Evolutionary conservation across 2,329 filamentous ascomycete genomes (phyloP).

Genomic region (Fusarium compactum): DNA sequence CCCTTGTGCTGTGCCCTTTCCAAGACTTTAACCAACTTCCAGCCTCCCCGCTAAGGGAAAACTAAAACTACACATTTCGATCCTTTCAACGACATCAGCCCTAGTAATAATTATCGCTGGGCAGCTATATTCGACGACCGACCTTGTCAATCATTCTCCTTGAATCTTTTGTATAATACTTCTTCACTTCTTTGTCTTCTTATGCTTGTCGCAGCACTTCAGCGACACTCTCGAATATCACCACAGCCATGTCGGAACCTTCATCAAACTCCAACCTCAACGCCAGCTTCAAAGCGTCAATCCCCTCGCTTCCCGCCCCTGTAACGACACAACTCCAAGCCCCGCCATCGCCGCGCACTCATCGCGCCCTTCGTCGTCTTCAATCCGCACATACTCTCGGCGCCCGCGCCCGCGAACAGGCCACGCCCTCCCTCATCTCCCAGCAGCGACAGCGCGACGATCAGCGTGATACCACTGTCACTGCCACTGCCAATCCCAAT

Average conservation of each 20-base stretch:
- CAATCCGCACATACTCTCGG: conserved; percentile 80
- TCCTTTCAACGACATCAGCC: conserved; percentile 25
- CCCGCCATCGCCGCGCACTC: conserved; percentile 72
- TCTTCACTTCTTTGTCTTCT: background rate
- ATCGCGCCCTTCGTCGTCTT: conserved; percentile 77
- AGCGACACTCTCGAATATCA: conserved; percentile 9
- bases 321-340: conserved; percentile 62
- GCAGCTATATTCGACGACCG: conserved; percentile 5
- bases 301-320: conserved; percentile 42
- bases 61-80: background rate
- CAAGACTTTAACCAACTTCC: conserved; percentile 1
- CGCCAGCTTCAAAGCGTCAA: conserved; percentile 31
- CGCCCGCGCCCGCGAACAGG: conserved; percentile 64
- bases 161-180: conserved; percentile 6
- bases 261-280: conserved; percentile 29
- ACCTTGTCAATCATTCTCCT: conserved; percentile 3
- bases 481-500: background rate
- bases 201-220: background rate
- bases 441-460: conserved; percentile 68
- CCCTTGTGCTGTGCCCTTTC: background rate
- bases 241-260: conserved; percentile 36
- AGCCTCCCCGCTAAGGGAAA: conserved; percentile 7
- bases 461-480: conserved; percentile 42
- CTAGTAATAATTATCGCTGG: conserved; percentile 6
- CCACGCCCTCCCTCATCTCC: conserved; percentile 69